Evolutionary conservation across 768 basidiomycete genomes (phyloP).

Genomic region (Hydnum rufescens): DNA sequence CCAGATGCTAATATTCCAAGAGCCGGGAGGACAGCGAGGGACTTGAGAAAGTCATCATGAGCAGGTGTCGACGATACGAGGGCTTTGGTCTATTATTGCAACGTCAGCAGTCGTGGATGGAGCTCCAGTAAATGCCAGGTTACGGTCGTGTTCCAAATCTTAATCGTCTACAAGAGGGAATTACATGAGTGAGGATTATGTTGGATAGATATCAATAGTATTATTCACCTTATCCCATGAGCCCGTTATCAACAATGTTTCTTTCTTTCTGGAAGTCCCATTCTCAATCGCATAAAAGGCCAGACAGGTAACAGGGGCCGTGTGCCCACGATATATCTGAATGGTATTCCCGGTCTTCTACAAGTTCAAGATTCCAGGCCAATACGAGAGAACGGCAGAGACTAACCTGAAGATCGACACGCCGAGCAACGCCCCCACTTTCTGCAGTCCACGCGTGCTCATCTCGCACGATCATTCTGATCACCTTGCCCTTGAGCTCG

Average conservation of each 20-base stretch:
- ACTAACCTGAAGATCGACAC: conserved; percentile 57
- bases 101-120: too few species aligned
- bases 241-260: conserved; percentile 54
- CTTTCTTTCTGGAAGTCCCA: conserved; percentile 22
- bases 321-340: conserved; percentile 64
- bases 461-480: conserved; percentile 45
- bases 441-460: conserved; percentile 74
- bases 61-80: conserved; percentile 51
- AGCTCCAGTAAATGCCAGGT: too few species aligned
- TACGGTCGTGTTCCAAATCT: conserved; percentile 70
- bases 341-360: conserved; percentile 59
- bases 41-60: conserved; percentile 85
- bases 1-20: conserved; percentile 58
- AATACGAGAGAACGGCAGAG: conserved; percentile 3
- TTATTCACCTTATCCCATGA: conserved; percentile 85
- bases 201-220: not conserved
- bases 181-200: not conserved
- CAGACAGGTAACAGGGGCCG: conserved; percentile 72
- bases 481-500: conserved; percentile 49
- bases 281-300: conserved; percentile 33
- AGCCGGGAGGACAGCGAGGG: conserved; percentile 47
- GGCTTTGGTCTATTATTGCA: conserved; percentile 51
- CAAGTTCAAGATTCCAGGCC: not conserved
- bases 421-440: conserved; percentile 53
- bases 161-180: conserved; percentile 65